phyloP scores from a whole-genome alignment of 2,329 filamentous ascomycete genomes.

The Myrmaecium sp. region DNA sequence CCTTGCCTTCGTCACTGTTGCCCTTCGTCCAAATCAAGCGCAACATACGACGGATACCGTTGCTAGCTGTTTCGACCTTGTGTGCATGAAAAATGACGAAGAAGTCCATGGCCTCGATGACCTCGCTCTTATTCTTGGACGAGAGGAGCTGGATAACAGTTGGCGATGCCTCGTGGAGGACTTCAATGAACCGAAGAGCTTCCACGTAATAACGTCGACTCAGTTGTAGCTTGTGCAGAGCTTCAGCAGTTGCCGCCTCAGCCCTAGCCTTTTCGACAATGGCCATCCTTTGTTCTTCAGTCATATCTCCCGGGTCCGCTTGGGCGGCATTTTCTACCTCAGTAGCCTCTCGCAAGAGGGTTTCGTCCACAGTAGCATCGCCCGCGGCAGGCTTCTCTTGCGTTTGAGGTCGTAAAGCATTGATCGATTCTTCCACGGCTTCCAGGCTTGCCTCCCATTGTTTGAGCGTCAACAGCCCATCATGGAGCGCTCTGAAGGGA shows the following conservation, averaged over 20 bases:
- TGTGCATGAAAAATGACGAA: slow-evolving; percentile 92
- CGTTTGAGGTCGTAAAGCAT: slow-evolving; percentile 64
- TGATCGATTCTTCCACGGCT: slow-evolving; percentile 65
- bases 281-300: slow-evolving; percentile 58
- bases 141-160: slow-evolving; percentile 76
- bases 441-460: slow-evolving; percentile 77
- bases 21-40: slow-evolving; percentile 98
- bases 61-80: slow-evolving; percentile 82
- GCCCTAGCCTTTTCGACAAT: slow-evolving; percentile 66
- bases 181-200: slow-evolving; percentile 82
- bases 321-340: slow-evolving; percentile 42
- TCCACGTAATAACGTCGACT: slow-evolving; percentile 87
- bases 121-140: slow-evolving; percentile 93
- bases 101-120: slow-evolving; percentile 98
- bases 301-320: slow-evolving; percentile 52
- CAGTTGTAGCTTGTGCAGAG: slow-evolving; percentile 71
- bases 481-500: slow-evolving; percentile 83
- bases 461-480: slow-evolving; percentile 56
- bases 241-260: slow-evolving; percentile 75
- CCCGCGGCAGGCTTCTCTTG: slow-evolving; percentile 43
- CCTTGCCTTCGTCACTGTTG: slow-evolving; percentile 97
- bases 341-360: slow-evolving; percentile 75
- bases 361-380: slow-evolving; percentile 56
- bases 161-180: slow-evolving; percentile 66
- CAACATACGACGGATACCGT: slow-evolving; percentile 88